phyloP scores from a whole-genome alignment of 352 stramenopile species.

The Pilasporangium apinafurcum region DNA sequence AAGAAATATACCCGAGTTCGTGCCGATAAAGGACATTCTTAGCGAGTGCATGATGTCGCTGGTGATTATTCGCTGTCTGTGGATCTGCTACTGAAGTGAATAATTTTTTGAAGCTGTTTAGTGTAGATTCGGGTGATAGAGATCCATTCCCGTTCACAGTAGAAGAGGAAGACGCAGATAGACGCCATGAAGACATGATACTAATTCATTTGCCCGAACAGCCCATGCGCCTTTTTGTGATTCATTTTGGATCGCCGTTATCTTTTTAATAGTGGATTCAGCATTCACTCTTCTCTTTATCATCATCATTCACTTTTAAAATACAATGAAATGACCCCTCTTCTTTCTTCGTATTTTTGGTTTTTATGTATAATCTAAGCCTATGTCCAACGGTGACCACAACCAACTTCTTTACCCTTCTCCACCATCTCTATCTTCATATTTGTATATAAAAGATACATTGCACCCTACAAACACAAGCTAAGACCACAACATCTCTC shows the following conservation, averaged over 20 bases:
- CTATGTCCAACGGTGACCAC: too few species aligned
- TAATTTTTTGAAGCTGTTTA: conserved; percentile 58
- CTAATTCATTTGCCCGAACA: background rate
- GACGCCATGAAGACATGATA: conserved; percentile 1
- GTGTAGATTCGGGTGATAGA: conserved; percentile 10
- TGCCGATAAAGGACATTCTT: conserved; percentile 78
- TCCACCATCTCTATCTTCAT: background rate
- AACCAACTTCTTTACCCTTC: background rate
- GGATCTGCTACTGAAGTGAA: conserved; percentile 50
- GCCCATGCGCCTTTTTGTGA: background rate
- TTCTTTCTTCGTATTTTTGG: background rate
- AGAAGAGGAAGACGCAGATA: background rate
- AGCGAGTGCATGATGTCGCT: conserved; percentile 61
- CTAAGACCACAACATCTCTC: background rate
- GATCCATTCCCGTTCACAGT: background rate
- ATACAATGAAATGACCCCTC: background rate
- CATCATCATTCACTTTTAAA: background rate
- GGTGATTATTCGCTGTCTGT: conserved; percentile 60
- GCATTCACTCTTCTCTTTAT: background rate
- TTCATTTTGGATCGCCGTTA: background rate
- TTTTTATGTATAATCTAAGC: background rate
- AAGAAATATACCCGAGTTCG: conserved; percentile 36
- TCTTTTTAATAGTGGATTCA: conserved; percentile 9
- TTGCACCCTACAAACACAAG: background rate
- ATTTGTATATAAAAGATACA: background rate